phyloP scores from a whole-genome alignment of 371 early-diverging fungal species.

The Actinomortierella ambigua region DNA sequence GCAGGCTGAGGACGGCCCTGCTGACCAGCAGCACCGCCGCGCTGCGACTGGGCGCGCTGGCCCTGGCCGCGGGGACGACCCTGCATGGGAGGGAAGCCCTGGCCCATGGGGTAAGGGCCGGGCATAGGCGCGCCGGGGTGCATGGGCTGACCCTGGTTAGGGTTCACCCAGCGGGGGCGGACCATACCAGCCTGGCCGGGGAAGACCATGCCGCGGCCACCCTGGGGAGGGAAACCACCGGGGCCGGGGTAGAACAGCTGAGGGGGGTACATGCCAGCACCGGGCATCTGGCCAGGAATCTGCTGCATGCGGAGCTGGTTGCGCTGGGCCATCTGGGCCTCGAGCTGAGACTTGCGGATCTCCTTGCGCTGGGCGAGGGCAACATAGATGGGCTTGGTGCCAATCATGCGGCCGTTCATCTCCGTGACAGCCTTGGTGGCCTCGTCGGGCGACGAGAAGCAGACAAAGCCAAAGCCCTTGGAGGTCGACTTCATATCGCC shows the following conservation, averaged over 20 bases:
- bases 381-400: constrained; percentile 96
- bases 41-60: constrained; percentile 39
- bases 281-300: constrained; percentile 48
- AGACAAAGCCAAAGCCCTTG: constrained; percentile 92
- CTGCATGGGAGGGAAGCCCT: constrained; percentile 40
- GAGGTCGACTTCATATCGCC: constrained; percentile 53
- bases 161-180: constrained; percentile 79
- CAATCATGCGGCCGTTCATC: constrained; percentile 92
- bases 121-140: constrained; percentile 50
- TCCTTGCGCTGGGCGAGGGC: constrained; percentile 98
- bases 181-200: constrained; percentile 75
- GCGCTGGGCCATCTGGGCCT: constrained; percentile 94
- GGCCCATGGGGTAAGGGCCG: constrained; percentile 56
- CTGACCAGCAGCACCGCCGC: constrained; percentile 49
- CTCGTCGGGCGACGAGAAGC: constrained; percentile 91
- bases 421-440: constrained; percentile 91
- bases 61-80: constrained; percentile 48
- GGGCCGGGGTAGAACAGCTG: constrained; percentile 50
- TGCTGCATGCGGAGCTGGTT: constrained; percentile 79
- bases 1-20: constrained; percentile 47
- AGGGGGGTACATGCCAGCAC: constrained; percentile 44
- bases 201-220: constrained; percentile 74
- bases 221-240: constrained; percentile 66
- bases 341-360: constrained; percentile 89
- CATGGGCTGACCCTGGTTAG: constrained; percentile 64